phyloP scores from a whole-genome alignment of 129 eudicot species.

The Arctium lappa region DNA sequence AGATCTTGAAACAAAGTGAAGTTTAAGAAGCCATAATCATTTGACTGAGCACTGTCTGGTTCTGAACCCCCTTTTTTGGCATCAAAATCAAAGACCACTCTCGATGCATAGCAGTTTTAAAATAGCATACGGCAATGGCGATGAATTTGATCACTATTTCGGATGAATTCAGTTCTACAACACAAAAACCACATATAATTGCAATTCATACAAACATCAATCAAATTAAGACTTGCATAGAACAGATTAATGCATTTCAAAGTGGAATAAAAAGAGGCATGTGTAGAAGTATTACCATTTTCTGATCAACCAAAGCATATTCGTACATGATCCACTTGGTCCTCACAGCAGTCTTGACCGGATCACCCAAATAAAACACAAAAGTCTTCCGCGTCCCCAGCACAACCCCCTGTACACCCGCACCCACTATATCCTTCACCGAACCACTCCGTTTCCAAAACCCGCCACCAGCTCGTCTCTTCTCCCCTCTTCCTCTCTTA shows the following conservation, averaged over 20 bases:
- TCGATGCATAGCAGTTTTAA: background rate
- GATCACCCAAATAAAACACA: conserved; percentile 47
- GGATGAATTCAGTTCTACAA: background rate
- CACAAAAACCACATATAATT: background rate
- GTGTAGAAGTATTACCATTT: conserved; percentile 23
- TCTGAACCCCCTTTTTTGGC: too few relatives aligned
- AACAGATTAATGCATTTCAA: background rate
- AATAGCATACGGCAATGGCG: background rate
- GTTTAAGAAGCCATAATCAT: background rate
- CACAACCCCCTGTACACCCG: conserved; percentile 34
- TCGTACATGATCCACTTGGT: conserved; percentile 67
- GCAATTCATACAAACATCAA: background rate
- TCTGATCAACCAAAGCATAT: conserved; percentile 39
- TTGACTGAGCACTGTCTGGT: background rate
- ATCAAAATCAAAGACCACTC: background rate
- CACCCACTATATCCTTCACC: conserved; percentile 44
- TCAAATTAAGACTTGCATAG: background rate
- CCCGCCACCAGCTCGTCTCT: conserved; percentile 42
- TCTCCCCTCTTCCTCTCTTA: conserved; percentile 23
- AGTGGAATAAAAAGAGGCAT: background rate
- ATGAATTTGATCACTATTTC: background rate
- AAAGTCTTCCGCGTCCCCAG: conserved; percentile 52
- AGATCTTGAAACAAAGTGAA: background rate
- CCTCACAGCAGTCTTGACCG: conserved; percentile 18
- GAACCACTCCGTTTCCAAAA: conserved; percentile 48